phyloP scores from a whole-genome alignment of 768 basidiomycete species.

The Neoboletus magnificus region DNA sequence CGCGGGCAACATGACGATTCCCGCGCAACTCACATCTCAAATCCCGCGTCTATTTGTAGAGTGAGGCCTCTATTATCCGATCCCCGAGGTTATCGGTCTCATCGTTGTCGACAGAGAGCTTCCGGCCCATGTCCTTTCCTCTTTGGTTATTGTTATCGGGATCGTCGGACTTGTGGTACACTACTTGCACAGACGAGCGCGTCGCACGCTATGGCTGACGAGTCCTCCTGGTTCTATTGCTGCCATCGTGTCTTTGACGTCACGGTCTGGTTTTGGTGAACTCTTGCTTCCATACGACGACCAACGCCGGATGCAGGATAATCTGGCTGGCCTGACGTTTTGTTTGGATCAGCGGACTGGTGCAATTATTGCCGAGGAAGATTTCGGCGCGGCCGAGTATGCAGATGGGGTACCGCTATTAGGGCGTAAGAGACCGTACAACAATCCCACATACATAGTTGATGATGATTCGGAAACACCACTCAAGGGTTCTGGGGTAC shows the following conservation, averaged over 20 bases:
- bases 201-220: slow-evolving; percentile 49
- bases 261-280: slow-evolving; percentile 60
- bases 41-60: slow-evolving; percentile 54
- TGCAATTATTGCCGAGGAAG: slow-evolving; percentile 58
- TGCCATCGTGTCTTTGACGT: slow-evolving; percentile 50
- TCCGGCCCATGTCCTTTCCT: slow-evolving; percentile 50
- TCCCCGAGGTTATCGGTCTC: neutral
- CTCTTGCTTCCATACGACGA: slow-evolving; percentile 60
- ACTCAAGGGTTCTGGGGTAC: neutral
- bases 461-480: slow-evolving; percentile 2
- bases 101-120: slow-evolving; percentile 39
- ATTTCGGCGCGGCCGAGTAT: slow-evolving; percentile 5
- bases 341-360: slow-evolving; percentile 56
- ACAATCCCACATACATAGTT: neutral
- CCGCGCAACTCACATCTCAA: slow-evolving; percentile 39
- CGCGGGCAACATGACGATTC: slow-evolving; percentile 34
- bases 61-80: slow-evolving; percentile 35
- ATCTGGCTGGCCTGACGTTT: slow-evolving; percentile 51
- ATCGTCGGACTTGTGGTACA: slow-evolving; percentile 47
- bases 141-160: slow-evolving; percentile 47
- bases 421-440: slow-evolving; percentile 4
- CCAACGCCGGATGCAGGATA: slow-evolving; percentile 41
- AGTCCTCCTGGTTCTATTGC: slow-evolving; percentile 61
- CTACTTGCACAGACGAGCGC: slow-evolving; percentile 42
- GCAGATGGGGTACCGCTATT: slow-evolving; percentile 19